A percentile compares a stretch with the other conserved stretches of the same genome.
phyloP scores from a whole-genome alignment of 768 basidiomycete species.

The Leucosporidium scottii region DNA sequence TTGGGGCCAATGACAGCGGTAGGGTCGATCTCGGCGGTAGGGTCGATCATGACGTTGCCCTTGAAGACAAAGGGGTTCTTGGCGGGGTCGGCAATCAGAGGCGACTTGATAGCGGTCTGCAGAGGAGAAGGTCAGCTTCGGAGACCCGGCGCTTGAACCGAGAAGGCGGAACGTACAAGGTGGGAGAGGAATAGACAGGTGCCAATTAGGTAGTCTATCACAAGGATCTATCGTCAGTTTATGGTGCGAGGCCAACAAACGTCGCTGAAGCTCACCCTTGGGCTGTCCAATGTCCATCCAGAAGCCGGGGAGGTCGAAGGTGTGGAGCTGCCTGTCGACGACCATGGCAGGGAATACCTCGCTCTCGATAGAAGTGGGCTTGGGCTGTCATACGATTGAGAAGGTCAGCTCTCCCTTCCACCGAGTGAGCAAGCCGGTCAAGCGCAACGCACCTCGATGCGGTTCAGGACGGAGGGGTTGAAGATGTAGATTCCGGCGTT shows the following conservation, averaged over 20 bases:
- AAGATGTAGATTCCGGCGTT: conserved; percentile 52
- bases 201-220: conserved; percentile 38
- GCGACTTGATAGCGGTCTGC: conserved; percentile 28
- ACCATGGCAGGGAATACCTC: conserved; percentile 49
- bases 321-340: conserved; percentile 46
- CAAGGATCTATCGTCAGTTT: too few relatives aligned
- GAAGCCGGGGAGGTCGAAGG: conserved; percentile 49
- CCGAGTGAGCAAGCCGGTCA: too few relatives aligned
- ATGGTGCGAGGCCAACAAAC: neutral
- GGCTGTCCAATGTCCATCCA: conserved; percentile 52
- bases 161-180: conserved; percentile 39
- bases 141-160: conserved; percentile 34
- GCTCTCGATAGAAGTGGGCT: conserved; percentile 49
- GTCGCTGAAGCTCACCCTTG: conserved; percentile 32
- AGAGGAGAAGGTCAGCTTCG: neutral
- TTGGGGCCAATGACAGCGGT: conserved; percentile 47
- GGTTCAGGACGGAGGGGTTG: conserved; percentile 48
- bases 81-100: conserved; percentile 42
- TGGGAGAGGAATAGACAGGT: conserved; percentile 49
- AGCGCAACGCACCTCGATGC: conserved; percentile 44
- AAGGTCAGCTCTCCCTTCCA: neutral
- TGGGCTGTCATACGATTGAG: conserved; percentile 38
- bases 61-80: conserved; percentile 46
- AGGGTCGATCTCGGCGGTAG: conserved; percentile 44
- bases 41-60: conserved; percentile 49